Evolutionary conservation across 306 rosid species (phyloP).

Genomic region (Ceratonia siliqua): DNA sequence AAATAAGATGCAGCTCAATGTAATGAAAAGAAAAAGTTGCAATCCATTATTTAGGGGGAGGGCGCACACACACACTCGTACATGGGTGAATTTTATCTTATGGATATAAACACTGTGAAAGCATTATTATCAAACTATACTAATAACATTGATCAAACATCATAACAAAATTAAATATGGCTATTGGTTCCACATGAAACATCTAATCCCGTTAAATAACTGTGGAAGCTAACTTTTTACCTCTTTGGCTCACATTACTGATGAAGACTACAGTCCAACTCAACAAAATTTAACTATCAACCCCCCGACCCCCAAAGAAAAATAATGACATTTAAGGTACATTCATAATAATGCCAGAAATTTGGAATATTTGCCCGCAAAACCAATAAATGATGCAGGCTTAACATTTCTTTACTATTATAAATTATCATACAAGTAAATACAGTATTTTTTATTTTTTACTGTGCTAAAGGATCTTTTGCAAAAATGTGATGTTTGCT

Average conservation of each 20-base stretch:
- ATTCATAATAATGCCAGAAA: neutral
- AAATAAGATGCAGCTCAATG: slow-evolving; percentile 25
- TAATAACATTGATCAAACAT: slow-evolving; percentile 19
- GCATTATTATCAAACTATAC: neutral
- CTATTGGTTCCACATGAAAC: slow-evolving; percentile 13
- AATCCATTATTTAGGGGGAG: neutral
- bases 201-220: slow-evolving; percentile 8
- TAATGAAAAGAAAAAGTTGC: slow-evolving; percentile 14
- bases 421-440: neutral
- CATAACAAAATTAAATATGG: slow-evolving; percentile 5
- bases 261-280: neutral
- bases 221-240: slow-evolving; percentile 2
- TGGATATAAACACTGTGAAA: slow-evolving; percentile 4
- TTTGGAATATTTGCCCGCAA: neutral
- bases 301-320: neutral
- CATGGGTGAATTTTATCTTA: slow-evolving; percentile 8
- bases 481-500: neutral
- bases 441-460: neutral
- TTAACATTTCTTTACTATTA: neutral
- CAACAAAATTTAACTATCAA: neutral
- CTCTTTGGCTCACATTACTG: neutral
- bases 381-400: slow-evolving; percentile 2
- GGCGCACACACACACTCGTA: no score
- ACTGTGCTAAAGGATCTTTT: no score
- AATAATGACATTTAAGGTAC: neutral